A percentile compares a stretch with the other conserved stretches of the same genome.
Evolutionary conservation across 2,329 filamentous ascomycete genomes (phyloP).

Genomic region (Fusarium xyrophilum): DNA sequence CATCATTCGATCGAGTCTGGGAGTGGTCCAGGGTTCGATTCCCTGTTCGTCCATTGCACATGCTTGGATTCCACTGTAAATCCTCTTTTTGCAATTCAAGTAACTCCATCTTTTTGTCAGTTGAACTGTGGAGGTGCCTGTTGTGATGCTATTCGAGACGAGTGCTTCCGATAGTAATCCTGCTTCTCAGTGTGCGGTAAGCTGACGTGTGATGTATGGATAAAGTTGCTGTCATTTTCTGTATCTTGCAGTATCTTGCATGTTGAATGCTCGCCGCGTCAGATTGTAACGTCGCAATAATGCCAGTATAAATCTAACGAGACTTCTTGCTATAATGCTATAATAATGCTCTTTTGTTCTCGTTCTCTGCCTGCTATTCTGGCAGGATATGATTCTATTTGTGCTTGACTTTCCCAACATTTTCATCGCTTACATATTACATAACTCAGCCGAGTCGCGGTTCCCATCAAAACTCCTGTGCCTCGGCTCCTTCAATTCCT

Average conservation of each 20-base stretch:
- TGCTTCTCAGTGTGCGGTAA: neutral
- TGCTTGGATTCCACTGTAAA: slow-evolving; percentile 26
- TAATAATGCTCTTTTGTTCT: too few species aligned
- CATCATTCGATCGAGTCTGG: slow-evolving; percentile 37
- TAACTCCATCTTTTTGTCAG: neutral
- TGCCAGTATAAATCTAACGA: neutral
- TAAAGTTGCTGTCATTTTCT: neutral
- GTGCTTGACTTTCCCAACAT: slow-evolving; percentile 5
- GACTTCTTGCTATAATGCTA: neutral
- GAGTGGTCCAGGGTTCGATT: slow-evolving; percentile 43
- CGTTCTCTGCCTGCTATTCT: neutral
- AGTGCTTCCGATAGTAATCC: neutral
- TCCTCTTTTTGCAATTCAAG: neutral
- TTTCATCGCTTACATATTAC: slow-evolving; percentile 1
- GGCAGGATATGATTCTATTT: neutral
- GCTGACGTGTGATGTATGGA: slow-evolving; percentile 5
- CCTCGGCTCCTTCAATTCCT: slow-evolving; percentile 29
- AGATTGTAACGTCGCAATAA: neutral
- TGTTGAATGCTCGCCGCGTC: neutral
- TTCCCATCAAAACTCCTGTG: slow-evolving; percentile 26
- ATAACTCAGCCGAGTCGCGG: slow-evolving; percentile 7
- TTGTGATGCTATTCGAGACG: neutral
- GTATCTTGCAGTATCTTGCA: neutral
- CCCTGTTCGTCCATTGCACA: slow-evolving; percentile 39
- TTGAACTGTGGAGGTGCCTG: neutral